Percentiles rank a stretch among this genome's conserved stretches.
These are phyloP conservation scores for Lippia alba DNA, from an alignment of 305 asterid species.

Conservation along the genomic window DNA sequence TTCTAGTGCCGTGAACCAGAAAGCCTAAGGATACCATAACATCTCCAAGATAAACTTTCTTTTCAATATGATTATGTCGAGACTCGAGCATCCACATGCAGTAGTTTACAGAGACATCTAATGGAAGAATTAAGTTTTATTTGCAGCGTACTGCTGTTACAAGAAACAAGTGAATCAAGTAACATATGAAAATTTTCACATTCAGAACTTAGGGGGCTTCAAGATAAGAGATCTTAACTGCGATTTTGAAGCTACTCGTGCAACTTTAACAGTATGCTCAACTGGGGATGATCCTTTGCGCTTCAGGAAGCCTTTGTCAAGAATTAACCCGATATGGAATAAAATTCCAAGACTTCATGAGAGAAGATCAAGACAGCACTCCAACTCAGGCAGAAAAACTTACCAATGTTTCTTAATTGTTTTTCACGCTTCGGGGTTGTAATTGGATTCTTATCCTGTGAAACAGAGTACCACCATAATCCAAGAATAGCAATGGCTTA, in stretches of 20 bases:
- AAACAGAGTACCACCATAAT: slow-evolving; percentile 23
- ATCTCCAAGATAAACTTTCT: not conserved
- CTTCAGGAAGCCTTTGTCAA: slow-evolving; percentile 70
- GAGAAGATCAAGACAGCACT: slow-evolving; percentile 23
- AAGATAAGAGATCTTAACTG: slow-evolving; percentile 69
- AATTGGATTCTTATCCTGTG: slow-evolving; percentile 70
- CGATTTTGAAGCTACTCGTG: slow-evolving; percentile 61
- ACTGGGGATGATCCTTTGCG: slow-evolving; percentile 79
- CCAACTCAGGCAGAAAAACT: slow-evolving; percentile 28
- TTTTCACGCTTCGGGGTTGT: slow-evolving; percentile 79
- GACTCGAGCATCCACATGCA: slow-evolving; percentile 8
- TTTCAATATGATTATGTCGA: not conserved
- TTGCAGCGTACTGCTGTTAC: slow-evolving; percentile 11
- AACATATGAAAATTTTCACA: slow-evolving; percentile 25
- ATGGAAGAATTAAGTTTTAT: slow-evolving; percentile 14
- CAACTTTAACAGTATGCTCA: slow-evolving; percentile 73
- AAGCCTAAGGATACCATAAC: not conserved
- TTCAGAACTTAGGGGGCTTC: slow-evolving; percentile 29
- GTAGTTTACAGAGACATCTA: slow-evolving; percentile 1
- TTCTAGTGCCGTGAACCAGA: slow-evolving; percentile 11
- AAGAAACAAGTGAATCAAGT: slow-evolving; percentile 27
- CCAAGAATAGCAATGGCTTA: slow-evolving; percentile 29
- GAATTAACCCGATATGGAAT: slow-evolving; percentile 34
- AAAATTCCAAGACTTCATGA: slow-evolving; percentile 34
- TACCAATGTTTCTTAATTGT: slow-evolving; percentile 85